phyloP scores from a whole-genome alignment of 2,329 filamentous ascomycete species.

The Alternaria atra region DNA sequence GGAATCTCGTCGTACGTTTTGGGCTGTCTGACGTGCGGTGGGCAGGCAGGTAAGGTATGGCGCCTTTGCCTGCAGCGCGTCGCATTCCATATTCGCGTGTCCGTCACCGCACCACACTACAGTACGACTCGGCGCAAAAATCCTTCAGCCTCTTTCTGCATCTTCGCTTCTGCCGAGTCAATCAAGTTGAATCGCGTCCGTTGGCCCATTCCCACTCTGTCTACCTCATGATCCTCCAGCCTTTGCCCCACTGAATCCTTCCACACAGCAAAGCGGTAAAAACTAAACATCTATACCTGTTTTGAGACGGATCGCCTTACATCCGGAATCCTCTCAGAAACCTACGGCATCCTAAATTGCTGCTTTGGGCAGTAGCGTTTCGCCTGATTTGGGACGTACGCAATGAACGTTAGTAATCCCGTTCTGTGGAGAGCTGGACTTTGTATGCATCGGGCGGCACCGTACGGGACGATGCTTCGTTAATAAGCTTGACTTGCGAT shows the following conservation, averaged over 20 bases:
- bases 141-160: constrained; percentile 2
- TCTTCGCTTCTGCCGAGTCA: constrained; percentile 1
- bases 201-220: background rate
- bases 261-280: constrained; percentile 3
- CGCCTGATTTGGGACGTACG: background rate
- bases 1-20: background rate
- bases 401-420: background rate
- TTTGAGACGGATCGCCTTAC: background rate
- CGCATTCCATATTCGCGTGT: background rate
- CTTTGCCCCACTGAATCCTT: constrained; percentile 2
- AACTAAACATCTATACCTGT: constrained; percentile 2
- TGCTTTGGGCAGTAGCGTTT: background rate
- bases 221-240: background rate
- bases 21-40: background rate
- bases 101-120: background rate
- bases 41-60: background rate
- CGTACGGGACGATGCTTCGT: background rate
- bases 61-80: background rate
- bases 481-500: background rate
- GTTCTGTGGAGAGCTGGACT: constrained; percentile 3
- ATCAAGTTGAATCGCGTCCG: background rate
- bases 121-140: background rate
- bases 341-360: background rate
- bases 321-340: constrained; percentile 2
- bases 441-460: background rate